Base-by-base conservation (phyloP, 164 flowering plant species). In the Berberis vulgaris region DNA sequence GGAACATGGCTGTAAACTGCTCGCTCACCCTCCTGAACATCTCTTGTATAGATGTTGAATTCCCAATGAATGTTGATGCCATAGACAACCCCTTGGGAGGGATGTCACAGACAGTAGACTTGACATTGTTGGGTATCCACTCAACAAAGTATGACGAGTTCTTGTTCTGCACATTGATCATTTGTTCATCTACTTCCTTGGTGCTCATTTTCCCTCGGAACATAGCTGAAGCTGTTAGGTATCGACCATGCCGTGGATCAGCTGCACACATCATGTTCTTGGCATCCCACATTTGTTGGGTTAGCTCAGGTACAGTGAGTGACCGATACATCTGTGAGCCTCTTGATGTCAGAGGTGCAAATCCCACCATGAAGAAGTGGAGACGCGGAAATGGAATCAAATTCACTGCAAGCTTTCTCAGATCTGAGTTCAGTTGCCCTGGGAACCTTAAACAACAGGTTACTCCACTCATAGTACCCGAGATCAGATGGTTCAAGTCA, bases 231-330 rank as follows among this genome's bases (percentile, higher is more conserved):
- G 54, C 67, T 9, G 67, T 64, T 1, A 64, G 66, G 58, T 64
- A 64, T 6, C 65, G 57, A 9, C 65, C 65, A 7, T 64, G 67
- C 11, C 67, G 67, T 38, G 74, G 74, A 52, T 71, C 73, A 43
- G 73, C 73, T 0, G 73, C 73, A 49, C 73, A 71, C 73, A 71
- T 71, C 73, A 71, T 71, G 69, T 71, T 71, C 69, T 71, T 71
- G 53, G 73, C 49, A n/a, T 71, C 69, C 73, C 73, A 71, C 74
- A 71, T 71, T 57, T 71, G 74, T 61, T 71, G 74, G 42, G 70
- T 71, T 49, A 71, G 63, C 57, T 71, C 74, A 9, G 74, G 74
- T 6, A 71, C 67, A 38, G 66, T 45, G 41, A 65, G 52, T 38
- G 67, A 49, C 2, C 60, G 67, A 11, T 65, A 65, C 45, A 55